phyloP scores from a whole-genome alignment of 1,284 basidiomycete genomes.

The Afroboletus lepidellus region DNA sequence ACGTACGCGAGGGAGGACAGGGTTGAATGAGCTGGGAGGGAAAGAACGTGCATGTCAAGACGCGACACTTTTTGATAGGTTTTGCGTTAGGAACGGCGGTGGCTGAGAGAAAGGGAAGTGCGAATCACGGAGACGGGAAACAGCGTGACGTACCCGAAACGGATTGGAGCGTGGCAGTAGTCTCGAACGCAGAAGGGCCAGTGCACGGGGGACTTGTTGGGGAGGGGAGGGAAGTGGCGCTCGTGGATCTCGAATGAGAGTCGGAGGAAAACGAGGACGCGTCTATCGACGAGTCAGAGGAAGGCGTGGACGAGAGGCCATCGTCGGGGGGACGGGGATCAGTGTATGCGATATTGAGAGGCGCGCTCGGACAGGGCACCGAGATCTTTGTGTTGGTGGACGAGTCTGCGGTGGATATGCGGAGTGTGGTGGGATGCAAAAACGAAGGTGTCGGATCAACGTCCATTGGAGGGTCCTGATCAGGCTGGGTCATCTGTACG shows the following conservation, averaged over 20 bases:
- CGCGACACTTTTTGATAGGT: conserved; percentile 27
- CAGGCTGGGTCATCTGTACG: conserved; percentile 30
- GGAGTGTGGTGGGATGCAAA: conserved; percentile 55
- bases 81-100: conserved; percentile 8
- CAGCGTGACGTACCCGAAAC: conserved; percentile 6
- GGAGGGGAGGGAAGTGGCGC: conserved; percentile 31
- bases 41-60: conserved; percentile 52
- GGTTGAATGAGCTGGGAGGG: conserved; percentile 44
- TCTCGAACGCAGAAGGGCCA: conserved; percentile 5
- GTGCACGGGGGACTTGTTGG: conserved; percentile 17
- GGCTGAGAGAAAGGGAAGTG: conserved; percentile 12
- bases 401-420: conserved; percentile 33
- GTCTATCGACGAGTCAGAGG: conserved; percentile 23
- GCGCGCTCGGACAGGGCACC: conserved; percentile 14
- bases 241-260: conserved; percentile 29
- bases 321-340: conserved; percentile 10
- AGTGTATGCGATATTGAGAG: conserved; percentile 18
- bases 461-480: conserved; percentile 30
- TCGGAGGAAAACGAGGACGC: conserved; percentile 26
- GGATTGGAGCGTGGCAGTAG: not conserved
- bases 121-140: not conserved
- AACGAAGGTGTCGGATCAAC: conserved; percentile 31
- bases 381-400: conserved; percentile 21
- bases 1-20: conserved; percentile 19
- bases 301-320: conserved; percentile 21